A percentile compares a stretch with the other conserved stretches of the same genome.
Conservation (phyloP, 176 grass and related monocot species). For the Phoenix dactylifera region DNA sequence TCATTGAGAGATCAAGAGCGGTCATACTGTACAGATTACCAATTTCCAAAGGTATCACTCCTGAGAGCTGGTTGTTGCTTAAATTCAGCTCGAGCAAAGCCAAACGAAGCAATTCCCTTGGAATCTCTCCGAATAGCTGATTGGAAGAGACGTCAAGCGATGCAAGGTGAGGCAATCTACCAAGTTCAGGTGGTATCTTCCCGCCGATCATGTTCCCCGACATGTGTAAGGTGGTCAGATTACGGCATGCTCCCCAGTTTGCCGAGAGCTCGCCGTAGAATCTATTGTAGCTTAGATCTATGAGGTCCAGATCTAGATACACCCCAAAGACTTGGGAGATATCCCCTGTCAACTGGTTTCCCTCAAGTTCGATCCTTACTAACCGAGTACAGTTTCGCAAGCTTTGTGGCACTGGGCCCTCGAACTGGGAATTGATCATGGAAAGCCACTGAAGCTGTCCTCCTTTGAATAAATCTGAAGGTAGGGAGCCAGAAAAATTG, state of each 20-base stretch:
- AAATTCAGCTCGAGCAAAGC: too few species aligned
- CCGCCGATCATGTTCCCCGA: neutral
- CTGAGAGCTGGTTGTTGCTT: too few species aligned
- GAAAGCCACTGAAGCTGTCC: neutral
- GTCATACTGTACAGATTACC: neutral
- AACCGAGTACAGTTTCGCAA: neutral
- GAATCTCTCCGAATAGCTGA: too few species aligned
- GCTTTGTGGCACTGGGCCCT: neutral
- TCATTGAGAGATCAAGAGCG: neutral
- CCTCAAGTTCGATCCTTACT: neutral
- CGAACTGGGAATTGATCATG: neutral
- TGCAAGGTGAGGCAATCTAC: neutral
- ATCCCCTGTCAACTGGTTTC: neutral
- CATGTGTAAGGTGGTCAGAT: neutral
- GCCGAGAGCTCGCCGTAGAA: neutral
- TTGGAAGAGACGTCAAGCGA: too few species aligned
- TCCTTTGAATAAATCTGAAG: neutral
- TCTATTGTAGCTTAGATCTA: neutral
- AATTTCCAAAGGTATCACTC: too few species aligned
- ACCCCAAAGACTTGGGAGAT: neutral
- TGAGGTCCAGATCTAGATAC: neutral
- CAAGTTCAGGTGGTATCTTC: constrained; percentile 2
- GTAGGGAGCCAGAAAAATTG: neutral
- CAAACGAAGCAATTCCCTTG: too few species aligned
- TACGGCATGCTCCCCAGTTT: neutral